These are phyloP conservation scores for Teunomyces cretensis DNA, from an alignment of 805 yeast genomes.

Conservation along the genomic window DNA sequence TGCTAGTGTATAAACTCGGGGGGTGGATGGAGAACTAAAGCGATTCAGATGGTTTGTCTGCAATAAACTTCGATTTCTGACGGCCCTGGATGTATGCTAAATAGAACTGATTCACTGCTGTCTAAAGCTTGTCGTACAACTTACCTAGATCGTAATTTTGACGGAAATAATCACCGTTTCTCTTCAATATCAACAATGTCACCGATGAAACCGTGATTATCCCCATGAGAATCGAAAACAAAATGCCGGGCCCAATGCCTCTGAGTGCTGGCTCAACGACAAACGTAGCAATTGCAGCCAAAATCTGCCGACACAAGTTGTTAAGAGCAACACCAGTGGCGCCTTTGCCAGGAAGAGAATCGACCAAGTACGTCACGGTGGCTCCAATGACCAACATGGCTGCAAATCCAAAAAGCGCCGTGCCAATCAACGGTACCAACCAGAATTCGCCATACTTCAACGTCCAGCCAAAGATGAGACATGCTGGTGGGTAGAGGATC, in stretches of 20 bases:
- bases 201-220: slow-evolving; percentile 45
- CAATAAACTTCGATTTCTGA: too few relatives aligned
- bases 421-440: slow-evolving; percentile 79
- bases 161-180: slow-evolving; percentile 60
- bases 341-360: slow-evolving; percentile 82
- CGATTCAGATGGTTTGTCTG: too few relatives aligned
- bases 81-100: too few relatives aligned
- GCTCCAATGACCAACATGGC: slow-evolving; percentile 83
- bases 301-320: slow-evolving; percentile 67
- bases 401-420: slow-evolving; percentile 78
- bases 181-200: slow-evolving; percentile 48
- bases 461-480: slow-evolving; percentile 83
- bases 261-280: slow-evolving; percentile 65
- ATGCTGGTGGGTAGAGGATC: slow-evolving; percentile 57
- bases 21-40: too few relatives aligned
- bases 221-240: slow-evolving; percentile 67
- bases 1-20: background rate
- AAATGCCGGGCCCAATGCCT: slow-evolving; percentile 71
- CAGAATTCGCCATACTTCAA: slow-evolving; percentile 64
- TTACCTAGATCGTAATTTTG: slow-evolving; percentile 58
- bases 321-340: slow-evolving; percentile 87
- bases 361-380: slow-evolving; percentile 77
- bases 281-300: slow-evolving; percentile 78
- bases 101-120: too few relatives aligned
- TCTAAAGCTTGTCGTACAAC: slow-evolving; percentile 51